Percentiles rank a stretch among this genome's conserved stretches.
phyloP scores from a whole-genome alignment of 2,329 filamentous ascomycete species.

The Colletotrichum tanaceti region DNA sequence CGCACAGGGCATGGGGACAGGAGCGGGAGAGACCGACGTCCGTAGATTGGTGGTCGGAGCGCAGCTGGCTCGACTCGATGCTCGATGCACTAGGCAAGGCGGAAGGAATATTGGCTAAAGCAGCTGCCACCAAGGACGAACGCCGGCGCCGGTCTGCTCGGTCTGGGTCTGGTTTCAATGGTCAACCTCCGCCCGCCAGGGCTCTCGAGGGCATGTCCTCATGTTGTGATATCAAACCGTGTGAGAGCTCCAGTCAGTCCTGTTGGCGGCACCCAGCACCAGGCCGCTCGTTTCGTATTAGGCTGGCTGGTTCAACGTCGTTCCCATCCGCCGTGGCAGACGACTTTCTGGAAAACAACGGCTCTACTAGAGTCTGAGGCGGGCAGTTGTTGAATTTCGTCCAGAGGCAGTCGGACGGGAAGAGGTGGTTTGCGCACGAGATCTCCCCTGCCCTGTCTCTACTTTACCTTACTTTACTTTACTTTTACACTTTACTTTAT shows the following conservation, averaged over 20 bases:
- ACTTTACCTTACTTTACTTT: not conserved
- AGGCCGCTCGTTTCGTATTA: slow-evolving; percentile 26
- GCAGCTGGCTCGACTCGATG: slow-evolving; percentile 22
- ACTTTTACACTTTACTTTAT: not conserved
- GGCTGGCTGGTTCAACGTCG: slow-evolving; percentile 1
- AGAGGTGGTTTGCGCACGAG: slow-evolving; percentile 27
- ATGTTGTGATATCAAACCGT: slow-evolving; percentile 8
- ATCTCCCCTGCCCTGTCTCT: slow-evolving; percentile 7
- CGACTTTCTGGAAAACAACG: not conserved
- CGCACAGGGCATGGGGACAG: slow-evolving; percentile 6
- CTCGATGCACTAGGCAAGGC: slow-evolving; percentile 17
- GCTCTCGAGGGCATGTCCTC: slow-evolving; percentile 21
- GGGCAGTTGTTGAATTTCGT: not conserved
- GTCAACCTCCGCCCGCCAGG: slow-evolving; percentile 21
- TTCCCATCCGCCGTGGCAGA: not conserved
- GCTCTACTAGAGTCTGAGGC: not conserved
- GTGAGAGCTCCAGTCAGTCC: slow-evolving; percentile 18
- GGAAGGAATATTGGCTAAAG: slow-evolving; percentile 21
- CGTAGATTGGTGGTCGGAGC: slow-evolving; percentile 24
- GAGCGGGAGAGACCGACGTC: slow-evolving; percentile 20
- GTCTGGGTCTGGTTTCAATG: slow-evolving; percentile 35
- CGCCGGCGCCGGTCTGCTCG: slow-evolving; percentile 16
- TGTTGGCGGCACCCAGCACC: slow-evolving; percentile 25
- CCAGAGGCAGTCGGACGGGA: not conserved
- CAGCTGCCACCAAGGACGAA: slow-evolving; percentile 24